Evolutionary conservation across 306 rosid genomes (phyloP), one percentile per base, ranked within the genome.

Genomic region (Ceratonia siliqua): DNA sequence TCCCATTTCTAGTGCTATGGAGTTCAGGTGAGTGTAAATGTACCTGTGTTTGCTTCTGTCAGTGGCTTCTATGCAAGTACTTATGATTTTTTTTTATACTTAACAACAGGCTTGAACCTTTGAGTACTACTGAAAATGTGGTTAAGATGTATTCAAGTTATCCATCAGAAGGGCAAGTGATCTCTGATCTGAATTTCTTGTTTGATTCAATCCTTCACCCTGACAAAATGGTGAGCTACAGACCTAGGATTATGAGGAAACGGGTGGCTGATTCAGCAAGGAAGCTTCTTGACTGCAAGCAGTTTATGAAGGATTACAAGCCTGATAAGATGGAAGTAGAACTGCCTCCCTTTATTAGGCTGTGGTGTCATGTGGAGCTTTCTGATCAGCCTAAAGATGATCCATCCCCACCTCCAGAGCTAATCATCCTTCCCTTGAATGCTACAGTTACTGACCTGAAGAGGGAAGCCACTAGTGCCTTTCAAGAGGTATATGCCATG

Each of bases 211-310:
- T 90, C 17, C 53, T 90, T 77, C 85, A 86, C 67, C 93, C 91
- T 1, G 87, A 86, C 24, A 86, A 82, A 80, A 85, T 79, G 90
- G 63, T 62, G 20, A 78, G 43, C 46, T 62, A 69, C 46, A 71
- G 83, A 42, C 87, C 84, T 1, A 32, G 24, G 21, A 45, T 4
- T 21, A 58, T 65, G 76, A 74, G 84, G 77, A 87, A 83, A 55
- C 28, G 45, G 4, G 78, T 85, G 49, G 70, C 81, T 12, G 91
- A 85, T 41, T 82, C 93, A 10, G 90, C 93, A 1, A 85, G 87
- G 62, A 90, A 83, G 80, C 86, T 90, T 62, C 88, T 90, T 6
- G 96, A 90, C 75, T 88, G 93, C 78, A 90, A 90, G 79, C 88
- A 90, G 70, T 90, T 90, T 24, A 72, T 90, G 85, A 90, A 90